phyloP scores from a whole-genome alignment of 768 basidiomycete species.

The Russula sp. region DNA sequence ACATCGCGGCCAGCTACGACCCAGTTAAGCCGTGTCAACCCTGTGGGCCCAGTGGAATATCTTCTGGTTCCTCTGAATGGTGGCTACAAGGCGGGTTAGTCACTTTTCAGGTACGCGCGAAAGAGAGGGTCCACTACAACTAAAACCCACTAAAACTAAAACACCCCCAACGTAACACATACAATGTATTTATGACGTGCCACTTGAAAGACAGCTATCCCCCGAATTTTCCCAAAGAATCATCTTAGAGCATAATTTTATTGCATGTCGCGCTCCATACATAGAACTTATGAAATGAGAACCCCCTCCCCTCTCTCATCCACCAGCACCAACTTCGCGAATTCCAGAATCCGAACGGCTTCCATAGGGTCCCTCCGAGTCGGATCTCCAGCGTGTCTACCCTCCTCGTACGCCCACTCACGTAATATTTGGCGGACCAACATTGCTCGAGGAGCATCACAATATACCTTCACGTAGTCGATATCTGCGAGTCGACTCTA shows the following conservation, averaged over 20 bases:
- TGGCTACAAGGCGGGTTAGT: background rate
- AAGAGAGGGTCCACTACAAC: background rate
- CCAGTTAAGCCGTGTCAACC: background rate
- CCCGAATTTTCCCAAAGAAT: background rate
- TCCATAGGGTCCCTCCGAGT: background rate
- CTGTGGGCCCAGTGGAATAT: background rate
- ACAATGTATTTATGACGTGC: background rate
- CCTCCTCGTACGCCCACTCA: constrained; percentile 12
- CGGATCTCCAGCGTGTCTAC: background rate
- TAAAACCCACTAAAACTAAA: too few species aligned
- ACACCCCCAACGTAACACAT: background rate
- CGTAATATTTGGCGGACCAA: constrained; percentile 8
- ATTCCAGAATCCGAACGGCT: constrained; percentile 15
- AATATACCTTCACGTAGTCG: constrained; percentile 25
- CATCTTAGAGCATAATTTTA: background rate
- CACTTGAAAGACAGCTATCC: background rate
- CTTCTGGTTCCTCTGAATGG: background rate
- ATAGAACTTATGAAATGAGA: constrained; percentile 10
- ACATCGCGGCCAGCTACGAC: constrained; percentile 16
- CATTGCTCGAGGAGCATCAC: constrained; percentile 23
- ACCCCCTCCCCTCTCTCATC: constrained; percentile 24
- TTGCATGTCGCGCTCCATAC: background rate
- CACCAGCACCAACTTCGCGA: constrained; percentile 17
- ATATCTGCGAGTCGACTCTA: constrained; percentile 11
- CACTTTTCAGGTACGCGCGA: background rate